Evolutionary conservation across 345 rosid species (phyloP).

Genomic region (Physaria fendleri): DNA sequence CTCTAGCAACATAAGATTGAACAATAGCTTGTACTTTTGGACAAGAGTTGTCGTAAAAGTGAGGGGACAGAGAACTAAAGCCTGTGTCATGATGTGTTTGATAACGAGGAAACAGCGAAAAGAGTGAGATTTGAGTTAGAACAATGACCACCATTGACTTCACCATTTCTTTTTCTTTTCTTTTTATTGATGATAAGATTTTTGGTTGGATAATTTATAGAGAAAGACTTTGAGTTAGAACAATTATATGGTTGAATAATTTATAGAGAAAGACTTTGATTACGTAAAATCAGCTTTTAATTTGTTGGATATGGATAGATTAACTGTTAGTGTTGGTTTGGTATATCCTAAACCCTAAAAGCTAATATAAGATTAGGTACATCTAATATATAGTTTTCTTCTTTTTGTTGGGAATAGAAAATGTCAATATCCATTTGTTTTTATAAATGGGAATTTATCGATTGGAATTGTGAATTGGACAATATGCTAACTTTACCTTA

Average conservation of each 20-base stretch:
- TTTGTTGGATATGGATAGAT: neutral
- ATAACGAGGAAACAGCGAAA: constrained; percentile 34
- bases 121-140: constrained; percentile 28
- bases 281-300: neutral
- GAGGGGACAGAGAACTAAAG: constrained; percentile 38
- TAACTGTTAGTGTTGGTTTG: neutral
- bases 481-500: neutral
- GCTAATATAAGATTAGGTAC: no score
- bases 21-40: constrained; percentile 50
- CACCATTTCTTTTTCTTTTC: no score
- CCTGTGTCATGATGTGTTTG: constrained; percentile 4
- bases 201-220: constrained; percentile 10
- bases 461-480: neutral
- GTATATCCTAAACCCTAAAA: no score
- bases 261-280: neutral
- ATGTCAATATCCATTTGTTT: neutral
- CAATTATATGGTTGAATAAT: constrained; percentile 4
- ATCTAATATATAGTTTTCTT: no score
- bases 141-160: constrained; percentile 12
- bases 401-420: neutral
- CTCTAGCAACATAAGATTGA: constrained; percentile 41
- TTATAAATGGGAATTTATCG: neutral
- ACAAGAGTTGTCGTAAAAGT: constrained; percentile 58
- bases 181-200: no score
- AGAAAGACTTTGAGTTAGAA: neutral